Evolutionary conservation across 441 rosid species (phyloP).

Genomic region (Syzygium syzygioides): DNA sequence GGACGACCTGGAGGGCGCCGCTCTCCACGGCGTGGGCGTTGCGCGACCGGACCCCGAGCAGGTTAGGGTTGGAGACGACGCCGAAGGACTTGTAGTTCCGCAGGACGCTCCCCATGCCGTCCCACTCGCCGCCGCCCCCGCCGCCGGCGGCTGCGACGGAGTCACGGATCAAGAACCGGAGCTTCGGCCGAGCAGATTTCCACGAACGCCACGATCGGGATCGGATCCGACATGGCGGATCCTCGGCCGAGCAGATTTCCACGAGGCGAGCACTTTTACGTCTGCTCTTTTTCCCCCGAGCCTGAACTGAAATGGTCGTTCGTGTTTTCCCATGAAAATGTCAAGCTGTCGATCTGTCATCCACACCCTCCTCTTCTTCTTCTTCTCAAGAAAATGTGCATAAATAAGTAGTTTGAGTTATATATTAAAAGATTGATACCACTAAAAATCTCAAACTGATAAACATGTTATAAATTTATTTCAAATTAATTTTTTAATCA

Average conservation of each 20-base stretch:
- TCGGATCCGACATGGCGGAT: background rate
- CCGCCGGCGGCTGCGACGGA: background rate
- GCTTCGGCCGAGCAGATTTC: slow-evolving; percentile 16
- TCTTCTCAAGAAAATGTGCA: background rate
- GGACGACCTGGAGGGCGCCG: slow-evolving; percentile 69
- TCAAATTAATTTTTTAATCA: too few species aligned
- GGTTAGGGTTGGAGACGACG: slow-evolving; percentile 78
- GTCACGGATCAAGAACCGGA: slow-evolving; percentile 55
- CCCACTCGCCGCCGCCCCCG: slow-evolving; percentile 44
- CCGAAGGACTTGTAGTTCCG: slow-evolving; percentile 87
- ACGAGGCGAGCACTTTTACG: background rate
- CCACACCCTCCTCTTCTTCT: background rate
- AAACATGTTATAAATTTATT: rapidly evolving
- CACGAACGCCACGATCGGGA: too few species aligned
- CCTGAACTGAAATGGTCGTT: background rate
- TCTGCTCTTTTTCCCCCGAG: background rate
- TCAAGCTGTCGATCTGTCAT: background rate
- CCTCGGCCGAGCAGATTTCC: background rate
- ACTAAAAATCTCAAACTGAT: too few species aligned
- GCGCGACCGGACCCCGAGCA: slow-evolving; percentile 70
- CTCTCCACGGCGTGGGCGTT: slow-evolving; percentile 56
- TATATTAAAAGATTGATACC: too few species aligned
- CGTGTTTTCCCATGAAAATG: background rate
- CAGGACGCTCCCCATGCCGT: slow-evolving; percentile 74
- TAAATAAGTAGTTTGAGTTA: background rate